Evolutionary conservation across 2,329 filamentous ascomycete genomes (phyloP).

Genomic region (Trichophyton schoenleinii): DNA sequence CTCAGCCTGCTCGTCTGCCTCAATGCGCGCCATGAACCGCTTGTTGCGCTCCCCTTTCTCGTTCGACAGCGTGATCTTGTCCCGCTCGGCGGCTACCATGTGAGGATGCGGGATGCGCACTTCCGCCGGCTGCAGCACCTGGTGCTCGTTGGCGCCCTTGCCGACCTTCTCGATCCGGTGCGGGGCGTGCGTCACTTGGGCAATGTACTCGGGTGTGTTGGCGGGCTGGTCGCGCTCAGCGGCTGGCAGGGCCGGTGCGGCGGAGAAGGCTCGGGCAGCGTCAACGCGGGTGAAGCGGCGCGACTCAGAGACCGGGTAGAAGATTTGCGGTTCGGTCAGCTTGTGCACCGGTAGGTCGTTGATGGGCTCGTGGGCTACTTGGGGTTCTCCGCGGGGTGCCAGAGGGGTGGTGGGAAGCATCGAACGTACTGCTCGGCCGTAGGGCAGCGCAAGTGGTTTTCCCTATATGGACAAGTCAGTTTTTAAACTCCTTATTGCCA

Average conservation of each 20-base stretch:
- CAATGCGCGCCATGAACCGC: constrained; percentile 35
- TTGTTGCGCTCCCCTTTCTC: constrained; percentile 23
- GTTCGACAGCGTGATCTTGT: constrained; percentile 26
- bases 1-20: constrained; percentile 28
- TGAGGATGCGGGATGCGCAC: constrained; percentile 53
- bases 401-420: constrained; percentile 66
- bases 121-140: constrained; percentile 48
- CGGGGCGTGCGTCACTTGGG: constrained; percentile 20
- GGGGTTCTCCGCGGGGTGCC: constrained; percentile 25
- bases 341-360: constrained; percentile 52
- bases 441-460: constrained; percentile 63
- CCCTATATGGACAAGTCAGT: constrained; percentile 39
- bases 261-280: constrained; percentile 48
- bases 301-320: constrained; percentile 52
- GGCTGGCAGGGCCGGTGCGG: constrained; percentile 26
- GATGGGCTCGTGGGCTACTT: constrained; percentile 45
- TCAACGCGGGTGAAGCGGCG: constrained; percentile 53
- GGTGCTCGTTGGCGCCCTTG: constrained; percentile 31
- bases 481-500: too few relatives aligned
- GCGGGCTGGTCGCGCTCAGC: constrained; percentile 18
- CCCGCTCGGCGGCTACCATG: constrained; percentile 39
- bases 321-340: constrained; percentile 43
- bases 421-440: constrained; percentile 58
- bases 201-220: constrained; percentile 24
- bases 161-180: constrained; percentile 31